A percentile compares a stretch with the other conserved stretches of the same genome.
Evolutionary conservation across 352 stramenopile species (phyloP).

Genomic region (Blastocystis sp.): DNA sequence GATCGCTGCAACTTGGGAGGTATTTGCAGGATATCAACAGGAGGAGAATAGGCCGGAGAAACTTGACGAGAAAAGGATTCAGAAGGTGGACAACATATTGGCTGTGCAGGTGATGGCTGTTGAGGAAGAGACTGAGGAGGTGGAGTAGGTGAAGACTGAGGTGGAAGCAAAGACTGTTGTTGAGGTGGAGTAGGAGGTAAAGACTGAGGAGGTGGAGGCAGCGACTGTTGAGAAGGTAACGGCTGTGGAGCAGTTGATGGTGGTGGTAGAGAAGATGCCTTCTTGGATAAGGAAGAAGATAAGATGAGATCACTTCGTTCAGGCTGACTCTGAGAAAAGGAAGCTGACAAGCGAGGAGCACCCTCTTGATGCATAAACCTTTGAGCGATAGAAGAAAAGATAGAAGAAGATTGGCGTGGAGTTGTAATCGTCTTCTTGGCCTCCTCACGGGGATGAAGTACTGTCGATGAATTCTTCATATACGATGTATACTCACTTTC

Average conservation of each 20-base stretch:
- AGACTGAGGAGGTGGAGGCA: not conserved
- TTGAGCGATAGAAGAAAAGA: constrained; percentile 23
- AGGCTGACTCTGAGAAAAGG: too few relatives aligned
- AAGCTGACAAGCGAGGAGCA: not conserved
- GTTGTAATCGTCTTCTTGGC: not conserved
- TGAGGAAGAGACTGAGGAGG: not conserved
- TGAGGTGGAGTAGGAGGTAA: not conserved
- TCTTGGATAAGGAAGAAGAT: not conserved
- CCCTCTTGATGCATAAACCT: not conserved
- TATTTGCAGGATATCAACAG: not conserved
- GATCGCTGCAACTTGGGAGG: not conserved
- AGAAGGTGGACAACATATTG: not conserved
- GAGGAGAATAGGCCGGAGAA: not conserved
- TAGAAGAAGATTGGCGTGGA: not conserved
- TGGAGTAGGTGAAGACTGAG: not conserved
- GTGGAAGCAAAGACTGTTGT: not conserved
- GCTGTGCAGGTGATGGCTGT: not conserved
- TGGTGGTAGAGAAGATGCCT: not conserved
- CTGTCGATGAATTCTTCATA: not conserved
- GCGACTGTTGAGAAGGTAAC: not conserved
- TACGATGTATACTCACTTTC: constrained; percentile 5
- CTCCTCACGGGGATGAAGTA: not conserved
- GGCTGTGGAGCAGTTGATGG: not conserved
- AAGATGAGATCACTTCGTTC: not conserved
- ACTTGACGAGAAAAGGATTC: not conserved